Base-by-base conservation (phyloP, 1,139 yeast species). In the Arxiozyma telluris region DNA sequence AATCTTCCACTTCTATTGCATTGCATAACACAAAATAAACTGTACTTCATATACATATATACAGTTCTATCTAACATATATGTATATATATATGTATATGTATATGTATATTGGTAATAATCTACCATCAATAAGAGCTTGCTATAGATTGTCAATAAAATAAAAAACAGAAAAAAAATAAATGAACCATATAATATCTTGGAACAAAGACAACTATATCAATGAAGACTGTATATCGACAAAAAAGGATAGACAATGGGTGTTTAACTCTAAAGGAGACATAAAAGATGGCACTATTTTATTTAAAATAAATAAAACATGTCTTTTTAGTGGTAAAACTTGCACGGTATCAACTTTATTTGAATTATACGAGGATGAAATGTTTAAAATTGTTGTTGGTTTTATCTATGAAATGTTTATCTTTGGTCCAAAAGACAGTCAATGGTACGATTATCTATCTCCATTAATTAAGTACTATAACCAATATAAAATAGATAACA, bases 331-430 rank as follows among this genome's bases (percentile, higher is more conserved):
- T 22, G 49, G 49, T 25, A 46, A 22, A 22, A 46, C 21, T 12
- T 46, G 49, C 22, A 46, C 49, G 9, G 49, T 46, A n/a, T 41
- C 49, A 4, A 38, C 49, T 25, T 67, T 90, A 41, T 70, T 76
- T 17, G 96, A 87, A 43, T 77, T 77, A 47, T 76, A 72, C 7
- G 64, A 85, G 8, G 78, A 77, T 41, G 93, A 93, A 0, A 81
- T 87, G 75, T 76, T 80, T 49, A 85, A 84, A 0, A 72, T 89
- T 52, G 80, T 86, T 15, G 61, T 88, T 12, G 81, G 91, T 0
- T 86, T 82, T 57, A 75, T 89, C 44, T 89, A 87, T 65, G 98
- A 91, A 65, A 71, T 72, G 44, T 67, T 76, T 6, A 61, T 68
- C 15, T 71, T 76, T 54, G 81, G 42, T 2, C n/a, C 42, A 11